Percentiles rank a stretch among this genome's conserved stretches.
Evolutionary conservation across 257 asterid species (phyloP).

Genomic region (Solanum etuberosum): DNA sequence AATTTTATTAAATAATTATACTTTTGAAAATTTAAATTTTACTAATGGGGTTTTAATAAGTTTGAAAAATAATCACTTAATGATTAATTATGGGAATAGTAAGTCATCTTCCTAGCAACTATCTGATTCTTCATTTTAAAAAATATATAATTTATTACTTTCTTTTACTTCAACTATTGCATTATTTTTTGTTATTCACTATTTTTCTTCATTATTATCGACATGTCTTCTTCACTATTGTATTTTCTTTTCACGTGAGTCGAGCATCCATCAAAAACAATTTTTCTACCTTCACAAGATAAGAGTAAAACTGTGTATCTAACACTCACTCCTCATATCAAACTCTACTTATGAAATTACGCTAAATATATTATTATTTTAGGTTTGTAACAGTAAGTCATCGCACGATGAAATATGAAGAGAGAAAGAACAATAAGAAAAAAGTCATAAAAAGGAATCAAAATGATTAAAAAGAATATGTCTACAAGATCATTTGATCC

Average conservation of each 20-base stretch:
- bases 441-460: background rate
- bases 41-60: background rate
- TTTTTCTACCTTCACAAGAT: background rate
- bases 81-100: background rate
- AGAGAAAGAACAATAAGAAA: background rate
- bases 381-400: background rate
- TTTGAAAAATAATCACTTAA: background rate
- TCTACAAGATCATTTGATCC: background rate
- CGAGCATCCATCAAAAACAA: background rate
- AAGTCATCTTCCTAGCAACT: background rate
- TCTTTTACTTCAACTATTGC: background rate
- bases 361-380: background rate
- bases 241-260: background rate
- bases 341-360: background rate
- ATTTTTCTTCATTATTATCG: background rate
- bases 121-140: background rate
- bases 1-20: background rate
- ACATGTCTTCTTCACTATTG: background rate
- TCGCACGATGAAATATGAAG: background rate
- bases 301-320: accelerated
- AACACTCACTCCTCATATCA: background rate
- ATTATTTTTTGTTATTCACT: background rate
- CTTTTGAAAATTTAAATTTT: background rate
- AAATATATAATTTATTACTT: background rate
- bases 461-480: background rate